A percentile compares a stretch with the other conserved stretches of the same genome.
phyloP scores from a whole-genome alignment of 1,139 yeast species.

The Geotrichum restrictum region DNA sequence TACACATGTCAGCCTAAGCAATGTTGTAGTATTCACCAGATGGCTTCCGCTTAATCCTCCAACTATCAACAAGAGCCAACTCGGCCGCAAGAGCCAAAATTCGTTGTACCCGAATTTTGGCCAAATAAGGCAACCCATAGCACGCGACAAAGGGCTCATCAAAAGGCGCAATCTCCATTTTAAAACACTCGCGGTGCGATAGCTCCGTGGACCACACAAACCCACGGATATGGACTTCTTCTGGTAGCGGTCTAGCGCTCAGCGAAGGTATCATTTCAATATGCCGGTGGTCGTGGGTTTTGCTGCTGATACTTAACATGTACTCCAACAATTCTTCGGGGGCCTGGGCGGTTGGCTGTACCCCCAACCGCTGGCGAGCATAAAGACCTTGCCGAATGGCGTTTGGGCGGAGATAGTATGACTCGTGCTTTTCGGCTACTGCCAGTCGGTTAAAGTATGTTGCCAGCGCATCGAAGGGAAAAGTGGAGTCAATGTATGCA shows the following conservation, averaged over 20 bases:
- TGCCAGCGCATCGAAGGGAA: slow-evolving; percentile 21
- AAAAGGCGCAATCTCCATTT: neutral
- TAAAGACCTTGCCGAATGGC: neutral
- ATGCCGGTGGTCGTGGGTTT: neutral
- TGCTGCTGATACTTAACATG: neutral
- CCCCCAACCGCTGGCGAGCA: neutral
- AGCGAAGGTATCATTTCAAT: neutral
- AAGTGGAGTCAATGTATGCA: slow-evolving; percentile 17
- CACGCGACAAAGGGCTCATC: slow-evolving; percentile 21
- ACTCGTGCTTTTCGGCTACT: neutral
- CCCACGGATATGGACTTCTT: slow-evolving; percentile 25
- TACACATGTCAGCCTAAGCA: too few species aligned
- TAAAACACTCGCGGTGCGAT: slow-evolving; percentile 6
- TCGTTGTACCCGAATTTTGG: slow-evolving; percentile 12
- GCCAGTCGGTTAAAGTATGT: slow-evolving; percentile 11
- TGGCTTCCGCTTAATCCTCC: too few species aligned
- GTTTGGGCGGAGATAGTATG: neutral
- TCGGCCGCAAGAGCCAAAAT: slow-evolving; percentile 12
- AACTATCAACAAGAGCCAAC: too few species aligned
- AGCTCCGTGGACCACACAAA: slow-evolving; percentile 25
- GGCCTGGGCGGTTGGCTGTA: neutral
- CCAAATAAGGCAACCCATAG: slow-evolving; percentile 14
- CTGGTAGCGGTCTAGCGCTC: slow-evolving; percentile 16
- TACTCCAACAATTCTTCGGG: slow-evolving; percentile 1
- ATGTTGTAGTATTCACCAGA: too few species aligned